phyloP scores from a whole-genome alignment of 768 basidiomycete genomes.

The Botryobasidium botryosum region DNA sequence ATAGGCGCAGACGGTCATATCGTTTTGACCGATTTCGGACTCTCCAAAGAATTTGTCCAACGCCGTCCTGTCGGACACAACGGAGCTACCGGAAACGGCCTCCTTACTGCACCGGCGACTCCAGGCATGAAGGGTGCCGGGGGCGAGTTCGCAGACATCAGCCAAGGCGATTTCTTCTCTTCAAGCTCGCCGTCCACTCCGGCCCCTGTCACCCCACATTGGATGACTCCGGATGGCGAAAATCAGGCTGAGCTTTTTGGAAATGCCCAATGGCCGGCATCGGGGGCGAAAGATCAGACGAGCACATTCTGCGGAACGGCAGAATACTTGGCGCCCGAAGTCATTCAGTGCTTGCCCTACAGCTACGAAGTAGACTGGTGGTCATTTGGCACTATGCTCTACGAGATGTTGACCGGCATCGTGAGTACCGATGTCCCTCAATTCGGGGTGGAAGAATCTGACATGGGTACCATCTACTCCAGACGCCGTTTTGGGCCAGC shows the following conservation, averaged over 20 bases:
- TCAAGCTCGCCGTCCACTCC: slow-evolving; percentile 14
- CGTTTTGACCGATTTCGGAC: slow-evolving; percentile 91
- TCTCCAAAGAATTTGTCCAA: slow-evolving; percentile 79
- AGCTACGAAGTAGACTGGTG: slow-evolving; percentile 97
- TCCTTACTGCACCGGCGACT: background rate
- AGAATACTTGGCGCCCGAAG: slow-evolving; percentile 92
- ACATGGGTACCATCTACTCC: slow-evolving; percentile 9
- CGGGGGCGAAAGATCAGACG: slow-evolving; percentile 44
- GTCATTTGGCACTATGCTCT: slow-evolving; percentile 95
- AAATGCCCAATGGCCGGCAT: too few species aligned
- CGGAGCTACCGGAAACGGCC: too few species aligned
- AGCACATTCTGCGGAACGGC: slow-evolving; percentile 92
- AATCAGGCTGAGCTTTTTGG: too few species aligned
- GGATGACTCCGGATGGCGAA: slow-evolving; percentile 64
- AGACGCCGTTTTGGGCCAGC: slow-evolving; percentile 88
- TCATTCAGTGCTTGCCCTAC: slow-evolving; percentile 79
- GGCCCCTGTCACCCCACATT: slow-evolving; percentile 30
- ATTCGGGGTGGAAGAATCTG: slow-evolving; percentile 10
- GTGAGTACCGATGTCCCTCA: slow-evolving; percentile 34
- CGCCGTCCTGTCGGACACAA: slow-evolving; percentile 19
- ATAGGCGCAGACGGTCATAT: slow-evolving; percentile 91
- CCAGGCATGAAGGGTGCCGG: background rate
- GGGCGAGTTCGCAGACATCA: background rate
- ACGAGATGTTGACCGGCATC: slow-evolving; percentile 92
- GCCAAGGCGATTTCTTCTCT: slow-evolving; percentile 36